These are phyloP conservation scores for Zangia roseola DNA, from an alignment of 768 basidiomycete species.

Conservation along the genomic window DNA sequence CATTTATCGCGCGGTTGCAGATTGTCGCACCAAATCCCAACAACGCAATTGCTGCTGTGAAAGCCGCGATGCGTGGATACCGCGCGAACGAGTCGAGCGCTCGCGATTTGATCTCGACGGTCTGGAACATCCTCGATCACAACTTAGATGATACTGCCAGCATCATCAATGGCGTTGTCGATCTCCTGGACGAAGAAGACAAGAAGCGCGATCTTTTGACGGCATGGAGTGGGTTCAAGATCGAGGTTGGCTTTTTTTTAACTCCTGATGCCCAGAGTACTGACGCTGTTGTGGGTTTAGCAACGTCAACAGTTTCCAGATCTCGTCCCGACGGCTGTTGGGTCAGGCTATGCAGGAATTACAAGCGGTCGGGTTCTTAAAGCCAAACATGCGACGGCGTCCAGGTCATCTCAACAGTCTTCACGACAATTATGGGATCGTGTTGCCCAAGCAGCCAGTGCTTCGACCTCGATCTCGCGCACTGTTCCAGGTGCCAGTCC, in stretches of 20 bases:
- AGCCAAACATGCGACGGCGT: constrained; percentile 71
- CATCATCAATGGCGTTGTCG: constrained; percentile 70
- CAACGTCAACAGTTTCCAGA: constrained; percentile 87
- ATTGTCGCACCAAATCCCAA: constrained; percentile 54
- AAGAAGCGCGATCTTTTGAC: constrained; percentile 74
- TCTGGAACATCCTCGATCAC: constrained; percentile 76
- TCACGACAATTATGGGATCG: constrained; percentile 81
- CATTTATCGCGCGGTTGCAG: constrained; percentile 64
- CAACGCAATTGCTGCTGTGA: constrained; percentile 59
- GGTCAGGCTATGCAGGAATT: constrained; percentile 75
- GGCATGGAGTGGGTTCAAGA: constrained; percentile 82
- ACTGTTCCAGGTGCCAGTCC: constrained; percentile 11
- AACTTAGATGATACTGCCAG: constrained; percentile 73
- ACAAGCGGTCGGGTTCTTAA: constrained; percentile 81
- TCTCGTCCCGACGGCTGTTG: constrained; percentile 54
- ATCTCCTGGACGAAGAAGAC: constrained; percentile 78
- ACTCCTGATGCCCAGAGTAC: background rate
- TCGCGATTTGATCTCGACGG: constrained; percentile 80
- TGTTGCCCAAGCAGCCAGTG: constrained; percentile 76
- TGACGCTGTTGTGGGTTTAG: constrained; percentile 35
- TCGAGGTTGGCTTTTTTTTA: constrained; percentile 73
- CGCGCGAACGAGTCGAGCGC: constrained; percentile 74
- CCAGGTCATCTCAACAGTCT: constrained; percentile 52
- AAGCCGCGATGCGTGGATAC: constrained; percentile 78
- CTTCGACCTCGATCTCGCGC: constrained; percentile 40